Evolutionary conservation across 2,329 filamentous ascomycete genomes (phyloP).

Genomic region (Venturia pyrina): DNA sequence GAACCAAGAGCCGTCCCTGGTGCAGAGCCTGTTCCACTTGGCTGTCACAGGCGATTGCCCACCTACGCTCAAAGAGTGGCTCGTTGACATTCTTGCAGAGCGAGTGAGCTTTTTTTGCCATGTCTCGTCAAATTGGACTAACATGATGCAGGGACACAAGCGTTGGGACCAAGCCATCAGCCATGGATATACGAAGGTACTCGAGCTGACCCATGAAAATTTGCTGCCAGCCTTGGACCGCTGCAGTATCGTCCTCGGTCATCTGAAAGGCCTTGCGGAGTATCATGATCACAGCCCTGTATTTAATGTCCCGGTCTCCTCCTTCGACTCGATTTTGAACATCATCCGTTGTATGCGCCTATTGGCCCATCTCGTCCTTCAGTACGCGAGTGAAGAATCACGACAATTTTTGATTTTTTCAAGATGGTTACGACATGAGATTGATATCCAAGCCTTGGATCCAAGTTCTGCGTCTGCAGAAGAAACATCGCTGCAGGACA

Average conservation of each 20-base stretch:
- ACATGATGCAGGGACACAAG: slow-evolving; percentile 61
- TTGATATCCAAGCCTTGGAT: slow-evolving; percentile 63
- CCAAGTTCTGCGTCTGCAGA: slow-evolving; percentile 48
- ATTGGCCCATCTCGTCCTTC: slow-evolving; percentile 62
- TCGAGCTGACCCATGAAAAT: slow-evolving; percentile 73
- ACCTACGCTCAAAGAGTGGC: slow-evolving; percentile 70
- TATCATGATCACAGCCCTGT: slow-evolving; percentile 60
- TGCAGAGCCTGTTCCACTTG: slow-evolving; percentile 72
- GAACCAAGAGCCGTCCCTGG: slow-evolving; percentile 54
- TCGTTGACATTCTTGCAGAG: slow-evolving; percentile 73
- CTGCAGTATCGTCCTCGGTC: slow-evolving; percentile 68
- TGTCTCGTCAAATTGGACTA: neutral
- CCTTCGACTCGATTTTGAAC: slow-evolving; percentile 45
- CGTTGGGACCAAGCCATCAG: slow-evolving; percentile 86
- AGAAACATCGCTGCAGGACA: slow-evolving; percentile 69
- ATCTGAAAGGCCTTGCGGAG: slow-evolving; percentile 71
- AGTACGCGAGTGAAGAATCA: slow-evolving; percentile 64
- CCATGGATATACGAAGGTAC: slow-evolving; percentile 66
- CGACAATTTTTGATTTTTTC: slow-evolving; percentile 70
- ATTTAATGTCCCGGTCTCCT: slow-evolving; percentile 39
- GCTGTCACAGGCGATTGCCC: slow-evolving; percentile 75
- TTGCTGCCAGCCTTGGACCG: slow-evolving; percentile 81
- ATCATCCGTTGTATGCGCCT: slow-evolving; percentile 66
- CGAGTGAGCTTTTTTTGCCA: slow-evolving; percentile 45
- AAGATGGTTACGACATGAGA: slow-evolving; percentile 72